Percentiles rank a stretch among this genome's conserved stretches.
phyloP scores from a whole-genome alignment of 2,329 filamentous ascomycete genomes.

The Zasmidium angulare region DNA sequence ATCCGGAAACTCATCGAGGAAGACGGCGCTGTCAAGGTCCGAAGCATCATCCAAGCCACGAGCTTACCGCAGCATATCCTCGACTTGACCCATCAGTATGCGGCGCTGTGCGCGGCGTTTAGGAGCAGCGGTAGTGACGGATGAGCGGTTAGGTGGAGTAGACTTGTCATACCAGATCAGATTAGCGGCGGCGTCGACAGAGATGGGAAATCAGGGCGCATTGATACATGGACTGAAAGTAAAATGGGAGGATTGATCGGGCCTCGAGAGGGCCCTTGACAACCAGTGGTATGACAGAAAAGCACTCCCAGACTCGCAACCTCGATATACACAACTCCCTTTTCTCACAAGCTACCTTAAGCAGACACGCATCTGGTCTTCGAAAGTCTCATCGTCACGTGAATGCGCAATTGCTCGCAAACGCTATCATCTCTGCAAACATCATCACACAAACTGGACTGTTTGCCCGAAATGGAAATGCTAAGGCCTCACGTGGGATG shows the following conservation, averaged over 20 bases:
- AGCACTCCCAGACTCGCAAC: too few species aligned
- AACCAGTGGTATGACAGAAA: neutral
- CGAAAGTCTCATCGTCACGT: too few species aligned
- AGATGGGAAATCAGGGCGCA: neutral
- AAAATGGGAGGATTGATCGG: neutral
- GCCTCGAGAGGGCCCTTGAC: neutral
- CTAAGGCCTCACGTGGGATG: neutral
- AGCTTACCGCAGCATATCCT: conserved; percentile 89
- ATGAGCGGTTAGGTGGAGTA: neutral
- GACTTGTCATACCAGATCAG: neutral
- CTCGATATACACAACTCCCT: too few species aligned
- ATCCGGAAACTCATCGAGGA: conserved; percentile 94
- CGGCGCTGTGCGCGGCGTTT: conserved; percentile 90
- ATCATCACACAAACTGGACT: conserved; percentile 1
- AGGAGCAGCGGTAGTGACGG: conserved; percentile 89
- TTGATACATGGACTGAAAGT: neutral
- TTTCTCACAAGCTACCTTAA: too few species aligned
- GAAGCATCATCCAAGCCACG: conserved; percentile 95
- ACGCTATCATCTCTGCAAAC: neutral
- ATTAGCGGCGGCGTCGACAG: neutral
- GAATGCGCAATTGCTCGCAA: neutral
- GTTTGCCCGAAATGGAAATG: conserved; percentile 9
- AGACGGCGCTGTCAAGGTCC: conserved; percentile 93
- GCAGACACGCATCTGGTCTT: too few species aligned
- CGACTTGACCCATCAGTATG: conserved; percentile 94